A percentile compares a stretch with the other conserved stretches of the same genome.
Evolutionary conservation across 768 basidiomycete species (phyloP).

Genomic region (Ramaria rubella): DNA sequence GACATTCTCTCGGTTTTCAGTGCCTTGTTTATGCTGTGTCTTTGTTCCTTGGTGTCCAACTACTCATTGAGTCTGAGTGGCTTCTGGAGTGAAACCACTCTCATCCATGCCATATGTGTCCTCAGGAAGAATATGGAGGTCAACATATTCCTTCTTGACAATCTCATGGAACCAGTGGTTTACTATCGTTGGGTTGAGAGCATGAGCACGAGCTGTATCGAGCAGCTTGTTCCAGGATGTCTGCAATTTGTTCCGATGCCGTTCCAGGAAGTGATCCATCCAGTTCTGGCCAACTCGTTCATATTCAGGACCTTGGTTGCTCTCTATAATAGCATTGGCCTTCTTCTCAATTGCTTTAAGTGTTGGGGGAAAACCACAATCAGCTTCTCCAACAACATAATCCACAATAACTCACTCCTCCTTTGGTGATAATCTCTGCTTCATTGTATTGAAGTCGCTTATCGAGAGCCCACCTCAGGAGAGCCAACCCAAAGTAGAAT

Average conservation of each 20-base stretch:
- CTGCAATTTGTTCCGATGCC: slow-evolving; percentile 1
- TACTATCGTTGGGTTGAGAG: not conserved
- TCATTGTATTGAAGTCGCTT: not conserved
- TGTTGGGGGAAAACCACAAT: not conserved
- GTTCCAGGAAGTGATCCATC: slow-evolving; percentile 8
- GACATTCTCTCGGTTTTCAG: slow-evolving; percentile 31
- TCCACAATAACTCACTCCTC: not conserved
- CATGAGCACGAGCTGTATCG: slow-evolving; percentile 2
- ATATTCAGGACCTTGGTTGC: not conserved
- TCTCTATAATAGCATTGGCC: not conserved
- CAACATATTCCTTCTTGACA: not conserved
- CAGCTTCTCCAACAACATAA: not conserved
- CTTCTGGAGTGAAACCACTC: not conserved
- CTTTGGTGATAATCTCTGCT: not conserved
- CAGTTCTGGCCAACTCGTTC: slow-evolving; percentile 18
- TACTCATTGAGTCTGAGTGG: not conserved
- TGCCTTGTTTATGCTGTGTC: slow-evolving; percentile 30
- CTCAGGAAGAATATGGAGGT: not conserved
- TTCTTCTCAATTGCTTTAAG: not conserved
- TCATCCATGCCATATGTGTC: slow-evolving; percentile 11
- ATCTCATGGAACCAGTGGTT: slow-evolving; percentile 1
- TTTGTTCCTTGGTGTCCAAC: slow-evolving; percentile 6
- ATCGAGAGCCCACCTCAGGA: not conserved
- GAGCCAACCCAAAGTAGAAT: not conserved
- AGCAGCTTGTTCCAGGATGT: not conserved